Base-by-base conservation (phyloP, 306 rosid genomes). In the Hippophae rhamnoides region DNA sequence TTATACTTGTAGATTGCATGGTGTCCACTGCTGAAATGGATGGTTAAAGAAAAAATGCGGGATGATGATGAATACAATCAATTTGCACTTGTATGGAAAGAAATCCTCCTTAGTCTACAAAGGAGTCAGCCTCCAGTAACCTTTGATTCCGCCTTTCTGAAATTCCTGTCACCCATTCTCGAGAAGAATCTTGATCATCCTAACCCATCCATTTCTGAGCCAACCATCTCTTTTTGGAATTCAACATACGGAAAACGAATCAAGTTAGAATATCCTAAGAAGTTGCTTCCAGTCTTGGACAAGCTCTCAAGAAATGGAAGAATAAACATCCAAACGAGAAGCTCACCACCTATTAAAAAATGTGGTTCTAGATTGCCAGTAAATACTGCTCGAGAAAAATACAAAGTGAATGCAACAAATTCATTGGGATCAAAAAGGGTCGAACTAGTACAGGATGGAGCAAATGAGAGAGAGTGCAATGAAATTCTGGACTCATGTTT, bases 121-220 rank as follows among this genome's bases (percentile, higher is more conserved):
- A 77, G 81, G 63, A 71, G 86, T 68, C 79, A 67, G 58, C 89
- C 94, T 13, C 84, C 89, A 47, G 48, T 79, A 51, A 69, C 71
- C 78, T 80, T 75, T 6, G 87, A 87, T 72, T 77, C 88, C 9
- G 74, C 81, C 64, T 71, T 84, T 40, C 94, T 87, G 54, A 64
- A 62, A 69, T 86, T 79, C 60, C 81, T 79, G 10, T 86, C 82
- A 70, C 52, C 86, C 42, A 70, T 87, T 47, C 83, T 87, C 41
- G 89, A 70, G 61, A 87, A 87, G 76, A 79, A 90, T 72, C 90
- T 90, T 7, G 81, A 81, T 52, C 89, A 85, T 72, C 81, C 89
- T 63, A 64, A 58, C 67, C 67, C 72, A 72, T 70, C 84, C 76
- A 82, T 90, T 66, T 84, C 87, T 64, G 85, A 78, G 68, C 74